Base-by-base conservation (phyloP, 768 basidiomycete species). In the Trametes coccinea region DNA sequence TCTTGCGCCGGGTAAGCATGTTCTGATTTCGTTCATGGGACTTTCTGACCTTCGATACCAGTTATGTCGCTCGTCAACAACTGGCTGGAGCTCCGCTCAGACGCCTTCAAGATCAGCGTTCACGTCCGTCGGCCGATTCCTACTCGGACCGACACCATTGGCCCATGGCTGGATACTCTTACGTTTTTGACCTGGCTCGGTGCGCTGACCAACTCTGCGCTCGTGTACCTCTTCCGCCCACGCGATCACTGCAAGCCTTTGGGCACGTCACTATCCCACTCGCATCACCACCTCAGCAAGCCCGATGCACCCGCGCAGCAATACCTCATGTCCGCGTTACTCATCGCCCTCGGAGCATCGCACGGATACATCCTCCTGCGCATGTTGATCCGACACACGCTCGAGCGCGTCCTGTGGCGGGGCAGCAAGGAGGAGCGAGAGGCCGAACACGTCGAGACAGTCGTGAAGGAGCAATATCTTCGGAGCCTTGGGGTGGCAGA, bases 41-140 rank as follows among this genome's bases (percentile, higher is more conserved):
- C 11, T 31, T 31, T 5, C 61, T 62, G n/a, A 62, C 33, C 30
- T 39, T 3, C 11, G 11, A 3, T n/a, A 8, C 5, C n/a, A 66
- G 64, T 66, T 34, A 92, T 94, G 83, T 89, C 93, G 0, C 80
- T 96, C 22, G 67, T 97, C 50, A 99, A 98, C 79, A 98, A 99
- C 73, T 83, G 92, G 73, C 75, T 98, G 62, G 96, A 99, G 76
- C 76, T 93, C 4, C 88, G 95, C 16, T 92, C 89, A 2, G 96
- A 99, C 70, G 97, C 97, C 4, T 90, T 96, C 81, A 98, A 98
- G 79, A 90, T 99, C 72, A 86, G 88, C 4, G 85, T 86, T 4
- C 94, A 96, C 69, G 81, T 85, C 54, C 82, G 93, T 16, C 84
- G 93, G 29, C 93, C 96, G 2, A 82, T 96, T 39, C 95, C 95